Percentiles rank a stretch among this genome's conserved stretches.
These are phyloP conservation scores for Porodaedalea pini DNA, from an alignment of 1,284 basidiomycete genomes.

Conservation along the genomic window DNA sequence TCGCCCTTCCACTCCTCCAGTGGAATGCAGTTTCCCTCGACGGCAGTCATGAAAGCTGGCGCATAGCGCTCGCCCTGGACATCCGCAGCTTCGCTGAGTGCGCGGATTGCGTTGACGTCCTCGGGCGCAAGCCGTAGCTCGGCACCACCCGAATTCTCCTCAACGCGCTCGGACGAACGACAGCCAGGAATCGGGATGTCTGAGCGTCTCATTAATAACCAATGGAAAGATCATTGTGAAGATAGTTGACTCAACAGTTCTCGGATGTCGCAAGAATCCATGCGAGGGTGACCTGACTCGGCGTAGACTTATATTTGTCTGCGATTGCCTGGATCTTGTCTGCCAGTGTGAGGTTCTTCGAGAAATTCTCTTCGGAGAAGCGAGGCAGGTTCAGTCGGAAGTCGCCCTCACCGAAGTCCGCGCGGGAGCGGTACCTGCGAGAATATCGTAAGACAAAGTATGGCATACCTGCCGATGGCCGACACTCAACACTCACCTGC, in stretches of 20 bases:
- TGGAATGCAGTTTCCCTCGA: conserved; percentile 17
- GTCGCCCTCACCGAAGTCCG: conserved; percentile 37
- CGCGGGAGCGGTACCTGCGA: conserved; percentile 25
- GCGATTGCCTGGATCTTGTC: conserved; percentile 31
- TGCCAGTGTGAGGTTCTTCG: conserved; percentile 36
- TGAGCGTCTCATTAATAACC: conserved; percentile 9
- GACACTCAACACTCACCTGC: conserved; percentile 25
- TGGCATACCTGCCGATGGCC: neutral
- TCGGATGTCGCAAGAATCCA: conserved; percentile 35
- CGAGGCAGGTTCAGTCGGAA: conserved; percentile 31
- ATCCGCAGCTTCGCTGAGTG: conserved; percentile 14
- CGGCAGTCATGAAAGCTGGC: neutral
- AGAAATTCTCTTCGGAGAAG: conserved; percentile 37
- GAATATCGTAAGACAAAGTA: neutral
- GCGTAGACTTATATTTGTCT: conserved; percentile 29
- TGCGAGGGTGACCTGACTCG: conserved; percentile 38
- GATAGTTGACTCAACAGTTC: conserved; percentile 3
- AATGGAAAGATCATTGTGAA: neutral
- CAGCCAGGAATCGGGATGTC: conserved; percentile 20
- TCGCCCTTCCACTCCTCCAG: conserved; percentile 17
- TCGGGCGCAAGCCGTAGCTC: conserved; percentile 13
- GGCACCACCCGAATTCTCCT: conserved; percentile 18
- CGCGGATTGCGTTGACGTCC: conserved; percentile 16
- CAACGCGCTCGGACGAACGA: conserved; percentile 13
- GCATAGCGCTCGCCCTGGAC: conserved; percentile 13